These are phyloP conservation scores for Sabuloglossum arenarium DNA, from an alignment of 495 filamentous ascomycete species.

Conservation along the genomic window DNA sequence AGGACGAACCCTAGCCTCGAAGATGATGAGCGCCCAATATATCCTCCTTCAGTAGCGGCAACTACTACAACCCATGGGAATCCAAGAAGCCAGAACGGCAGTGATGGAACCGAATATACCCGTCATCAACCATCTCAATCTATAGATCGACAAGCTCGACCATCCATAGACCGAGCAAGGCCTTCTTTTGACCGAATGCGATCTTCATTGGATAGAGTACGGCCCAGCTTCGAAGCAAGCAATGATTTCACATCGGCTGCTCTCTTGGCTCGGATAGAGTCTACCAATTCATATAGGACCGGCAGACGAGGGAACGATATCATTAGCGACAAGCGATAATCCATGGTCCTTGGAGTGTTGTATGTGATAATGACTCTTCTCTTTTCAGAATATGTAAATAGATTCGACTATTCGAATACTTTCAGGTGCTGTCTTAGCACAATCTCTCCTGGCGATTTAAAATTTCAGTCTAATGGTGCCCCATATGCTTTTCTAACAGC, in stretches of 20 bases:
- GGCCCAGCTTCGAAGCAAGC: constrained; percentile 63
- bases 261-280: constrained; percentile 65
- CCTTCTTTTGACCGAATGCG: constrained; percentile 64
- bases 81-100: constrained; percentile 70
- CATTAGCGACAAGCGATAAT: background rate
- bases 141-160: constrained; percentile 28
- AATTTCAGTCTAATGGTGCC: background rate
- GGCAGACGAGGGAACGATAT: background rate
- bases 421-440: background rate
- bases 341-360: background rate
- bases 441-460: background rate
- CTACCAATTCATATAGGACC: constrained; percentile 27
- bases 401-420: background rate
- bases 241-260: constrained; percentile 83
- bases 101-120: constrained; percentile 85
- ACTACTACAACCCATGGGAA: constrained; percentile 56
- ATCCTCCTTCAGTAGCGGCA: constrained; percentile 62
- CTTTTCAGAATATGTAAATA: background rate
- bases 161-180: constrained; percentile 39
- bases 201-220: constrained; percentile 48
- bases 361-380: background rate
- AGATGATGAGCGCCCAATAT: constrained; percentile 76
- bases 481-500: background rate
- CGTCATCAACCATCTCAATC: constrained; percentile 32
- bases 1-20: constrained; percentile 37